Evolutionary conservation across 495 filamentous ascomycete species (phyloP).

Genomic region (Lindgomyces ingoldianus): DNA sequence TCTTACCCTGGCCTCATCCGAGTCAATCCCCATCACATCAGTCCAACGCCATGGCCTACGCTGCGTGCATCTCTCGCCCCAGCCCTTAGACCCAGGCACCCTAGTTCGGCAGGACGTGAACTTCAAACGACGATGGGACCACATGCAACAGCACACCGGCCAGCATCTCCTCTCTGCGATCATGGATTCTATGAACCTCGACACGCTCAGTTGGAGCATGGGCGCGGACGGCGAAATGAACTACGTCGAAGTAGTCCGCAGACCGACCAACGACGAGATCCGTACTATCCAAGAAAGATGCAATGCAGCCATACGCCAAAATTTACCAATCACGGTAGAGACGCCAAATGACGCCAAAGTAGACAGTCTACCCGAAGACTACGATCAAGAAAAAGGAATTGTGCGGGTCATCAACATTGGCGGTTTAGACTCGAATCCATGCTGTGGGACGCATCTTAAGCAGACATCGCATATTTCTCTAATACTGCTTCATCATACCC

Average conservation of each 20-base stretch:
- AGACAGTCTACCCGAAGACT: conserved; percentile 21
- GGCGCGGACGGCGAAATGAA: conserved; percentile 25
- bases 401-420: conserved; percentile 28
- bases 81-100: conserved; percentile 12
- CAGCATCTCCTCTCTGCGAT: conserved; percentile 31
- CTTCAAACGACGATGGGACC: conserved; percentile 31
- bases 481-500: conserved; percentile 30
- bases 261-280: conserved; percentile 9
- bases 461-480: conserved; percentile 20
- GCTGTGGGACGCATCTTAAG: conserved; percentile 30
- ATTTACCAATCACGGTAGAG: conserved; percentile 26
- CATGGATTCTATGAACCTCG: conserved; percentile 21
- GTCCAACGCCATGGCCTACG: conserved; percentile 28
- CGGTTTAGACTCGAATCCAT: conserved; percentile 24
- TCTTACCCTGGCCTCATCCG: neutral
- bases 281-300: conserved; percentile 8
- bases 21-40: conserved; percentile 8
- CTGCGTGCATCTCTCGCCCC: conserved; percentile 16
- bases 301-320: conserved; percentile 17
- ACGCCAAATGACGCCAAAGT: neutral
- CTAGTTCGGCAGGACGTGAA: conserved; percentile 18
- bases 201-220: conserved; percentile 27
- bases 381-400: conserved; percentile 25
- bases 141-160: conserved; percentile 35
- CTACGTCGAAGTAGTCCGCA: conserved; percentile 22